Evolutionary conservation across 176 grass and related monocot species (phyloP).

Genomic region (Oryza coarctata): DNA sequence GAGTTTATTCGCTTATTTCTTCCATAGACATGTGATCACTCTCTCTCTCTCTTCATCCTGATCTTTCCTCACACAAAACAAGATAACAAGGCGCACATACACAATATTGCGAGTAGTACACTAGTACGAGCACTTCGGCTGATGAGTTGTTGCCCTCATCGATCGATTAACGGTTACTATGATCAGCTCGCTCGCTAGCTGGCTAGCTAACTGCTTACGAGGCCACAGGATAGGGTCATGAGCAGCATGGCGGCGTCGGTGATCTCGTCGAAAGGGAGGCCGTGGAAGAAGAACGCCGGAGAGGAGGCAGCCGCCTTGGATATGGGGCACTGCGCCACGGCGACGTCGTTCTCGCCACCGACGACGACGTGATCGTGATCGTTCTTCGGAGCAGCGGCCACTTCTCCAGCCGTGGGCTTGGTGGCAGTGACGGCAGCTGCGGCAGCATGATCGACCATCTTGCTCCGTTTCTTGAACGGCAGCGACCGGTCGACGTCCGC

Average conservation of each 20-base stretch:
- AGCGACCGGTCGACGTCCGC: constrained; percentile 54
- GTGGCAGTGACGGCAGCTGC: neutral
- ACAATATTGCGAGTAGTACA: constrained; percentile 9
- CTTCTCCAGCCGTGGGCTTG: neutral
- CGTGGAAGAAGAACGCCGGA: neutral
- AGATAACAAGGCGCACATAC: constrained; percentile 27
- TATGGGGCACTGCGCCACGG: neutral
- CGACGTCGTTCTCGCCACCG: constrained; percentile 15
- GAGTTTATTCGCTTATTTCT: constrained; percentile 19
- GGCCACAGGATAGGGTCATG: constrained; percentile 85
- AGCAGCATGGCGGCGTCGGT: constrained; percentile 82
- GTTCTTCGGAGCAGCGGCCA: neutral
- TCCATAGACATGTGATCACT: constrained; percentile 32
- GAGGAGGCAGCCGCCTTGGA: constrained; percentile 14
- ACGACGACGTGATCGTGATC: constrained; percentile 28
- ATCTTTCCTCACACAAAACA: constrained; percentile 44
- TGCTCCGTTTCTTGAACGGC: constrained; percentile 98
- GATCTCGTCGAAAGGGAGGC: constrained; percentile 63
- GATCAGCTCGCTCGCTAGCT: no score
- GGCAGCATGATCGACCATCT: constrained; percentile 38
- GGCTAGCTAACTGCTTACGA: constrained; percentile 53
- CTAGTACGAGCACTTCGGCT: neutral
- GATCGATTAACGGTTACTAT: neutral
- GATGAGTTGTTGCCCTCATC: constrained; percentile 26
- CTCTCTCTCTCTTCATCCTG: neutral